Evolutionary conservation across 805 yeast genomes (phyloP).

Genomic region (Yarrowia sp.): DNA sequence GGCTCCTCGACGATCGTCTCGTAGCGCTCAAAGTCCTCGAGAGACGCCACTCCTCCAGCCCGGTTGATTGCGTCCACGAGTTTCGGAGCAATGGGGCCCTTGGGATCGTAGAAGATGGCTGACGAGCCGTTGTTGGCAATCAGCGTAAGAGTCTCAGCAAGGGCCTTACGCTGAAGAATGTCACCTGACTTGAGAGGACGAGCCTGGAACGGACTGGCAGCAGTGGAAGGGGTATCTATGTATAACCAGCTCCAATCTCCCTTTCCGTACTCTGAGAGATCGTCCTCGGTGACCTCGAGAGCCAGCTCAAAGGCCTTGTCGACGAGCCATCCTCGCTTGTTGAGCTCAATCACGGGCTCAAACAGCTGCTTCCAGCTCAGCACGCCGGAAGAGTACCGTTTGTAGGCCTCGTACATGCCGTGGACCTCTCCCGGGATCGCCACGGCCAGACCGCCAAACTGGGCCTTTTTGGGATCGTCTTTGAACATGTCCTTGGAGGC

Average conservation of each 20-base stretch:
- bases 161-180: slow-evolving; percentile 60
- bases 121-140: slow-evolving; percentile 81
- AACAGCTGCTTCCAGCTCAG: slow-evolving; percentile 75
- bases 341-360: slow-evolving; percentile 73
- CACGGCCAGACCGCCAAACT: slow-evolving; percentile 84
- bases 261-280: slow-evolving; percentile 43
- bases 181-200: slow-evolving; percentile 59
- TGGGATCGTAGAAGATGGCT: slow-evolving; percentile 82
- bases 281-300: slow-evolving; percentile 51
- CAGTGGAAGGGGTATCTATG: neutral
- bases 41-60: slow-evolving; percentile 71
- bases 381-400: slow-evolving; percentile 71
- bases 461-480: slow-evolving; percentile 58
- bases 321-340: slow-evolving; percentile 68
- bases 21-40: slow-evolving; percentile 72
- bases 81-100: slow-evolving; percentile 71
- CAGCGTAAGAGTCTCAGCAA: slow-evolving; percentile 70
- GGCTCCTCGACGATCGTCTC: slow-evolving; percentile 57
- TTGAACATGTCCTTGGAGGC: slow-evolving; percentile 72
- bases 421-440: slow-evolving; percentile 92
- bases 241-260: slow-evolving; percentile 49
- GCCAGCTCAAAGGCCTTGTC: slow-evolving; percentile 56
- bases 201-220: neutral
- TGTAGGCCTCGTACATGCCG: slow-evolving; percentile 72
- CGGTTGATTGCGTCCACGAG: slow-evolving; percentile 59